phyloP scores from a whole-genome alignment of 805 yeast genomes.

The Suhomyces sp. region DNA sequence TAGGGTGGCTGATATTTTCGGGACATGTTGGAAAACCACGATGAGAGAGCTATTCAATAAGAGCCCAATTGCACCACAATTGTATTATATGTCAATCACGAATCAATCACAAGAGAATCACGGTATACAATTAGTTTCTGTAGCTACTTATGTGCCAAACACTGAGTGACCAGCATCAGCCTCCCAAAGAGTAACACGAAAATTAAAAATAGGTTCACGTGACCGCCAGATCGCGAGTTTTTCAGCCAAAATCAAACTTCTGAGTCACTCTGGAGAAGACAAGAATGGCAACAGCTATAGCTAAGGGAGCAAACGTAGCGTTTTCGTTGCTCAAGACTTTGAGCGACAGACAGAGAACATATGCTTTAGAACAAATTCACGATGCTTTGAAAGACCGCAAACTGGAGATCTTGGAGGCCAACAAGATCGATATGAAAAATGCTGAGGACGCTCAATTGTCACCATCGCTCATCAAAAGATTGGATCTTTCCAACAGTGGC shows the following conservation, averaged over 20 bases:
- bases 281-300: constrained; percentile 67
- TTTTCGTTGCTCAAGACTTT: constrained; percentile 80
- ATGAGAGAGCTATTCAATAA: neutral
- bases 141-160: neutral
- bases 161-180: neutral
- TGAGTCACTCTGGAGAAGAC: neutral
- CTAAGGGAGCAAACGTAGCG: constrained; percentile 76
- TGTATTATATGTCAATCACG: neutral
- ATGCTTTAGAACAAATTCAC: constrained; percentile 69
- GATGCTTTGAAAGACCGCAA: constrained; percentile 62
- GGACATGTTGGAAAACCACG: neutral
- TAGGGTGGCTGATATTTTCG: neutral
- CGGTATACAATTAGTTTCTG: neutral
- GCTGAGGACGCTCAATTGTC: constrained; percentile 65
- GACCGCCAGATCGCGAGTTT: neutral
- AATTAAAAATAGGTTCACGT: neutral
- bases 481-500: constrained; percentile 77
- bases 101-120: neutral
- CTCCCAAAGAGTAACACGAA: neutral
- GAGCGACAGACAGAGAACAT: constrained; percentile 66
- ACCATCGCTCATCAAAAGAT: constrained; percentile 71
- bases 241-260: neutral
- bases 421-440: constrained; percentile 66
- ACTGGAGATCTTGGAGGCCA: constrained; percentile 65
- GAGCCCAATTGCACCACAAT: neutral